Base-by-base conservation (phyloP, 352 stramenopile genomes). In the Pythium chondricola region DNA sequence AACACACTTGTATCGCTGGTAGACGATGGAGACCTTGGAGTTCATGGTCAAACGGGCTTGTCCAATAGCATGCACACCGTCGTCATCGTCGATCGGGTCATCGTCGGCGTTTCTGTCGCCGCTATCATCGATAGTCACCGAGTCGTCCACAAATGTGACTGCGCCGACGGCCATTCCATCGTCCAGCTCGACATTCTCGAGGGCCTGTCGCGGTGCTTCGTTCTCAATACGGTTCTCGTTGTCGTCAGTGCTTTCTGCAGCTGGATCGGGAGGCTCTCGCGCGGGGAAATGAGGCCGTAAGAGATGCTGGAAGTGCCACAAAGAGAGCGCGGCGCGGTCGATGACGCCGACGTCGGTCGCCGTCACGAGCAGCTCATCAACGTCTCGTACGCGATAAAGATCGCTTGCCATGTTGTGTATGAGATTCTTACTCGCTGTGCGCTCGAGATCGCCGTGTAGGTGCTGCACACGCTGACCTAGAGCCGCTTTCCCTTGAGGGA, bases 261-360 rank as follows among this genome's bases (percentile, higher is more conserved):
- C 6, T 3, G 25, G 14, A 11, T 17, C 22, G 1, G n/a, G 6
- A n/a, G 31, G 8, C 17, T 42, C 35, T 10, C 20, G 48, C 16
- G 43, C 18, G 40, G 74, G 69, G 16, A 91, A 48, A 37, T 86
- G 51, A 49, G 70, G 69, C 10, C 65, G 58, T 40, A 65, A 53
- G 33, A 92, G 54, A 49, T 89, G 73, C 43, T 77, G 67, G 53
- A 88, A 85, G 60, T 92, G 80, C 80, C 80, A 92, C 16, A 89
- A 69, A 29, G 80, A 88, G 11, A 92, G 63, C 37, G 71, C 79
- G 61, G 75, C 67, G 43, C 76, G 77, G 60, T 89, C 85, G 45
- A 92, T 64, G 43, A 85, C 72, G 29, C 53, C 71, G 37, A 92
- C 60, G 59, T 92, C 77, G 25, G 53, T 48, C 42, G 70, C 71